Conservation (phyloP, 2,329 filamentous ascomycete genomes). For the Eurotiales sp. region DNA sequence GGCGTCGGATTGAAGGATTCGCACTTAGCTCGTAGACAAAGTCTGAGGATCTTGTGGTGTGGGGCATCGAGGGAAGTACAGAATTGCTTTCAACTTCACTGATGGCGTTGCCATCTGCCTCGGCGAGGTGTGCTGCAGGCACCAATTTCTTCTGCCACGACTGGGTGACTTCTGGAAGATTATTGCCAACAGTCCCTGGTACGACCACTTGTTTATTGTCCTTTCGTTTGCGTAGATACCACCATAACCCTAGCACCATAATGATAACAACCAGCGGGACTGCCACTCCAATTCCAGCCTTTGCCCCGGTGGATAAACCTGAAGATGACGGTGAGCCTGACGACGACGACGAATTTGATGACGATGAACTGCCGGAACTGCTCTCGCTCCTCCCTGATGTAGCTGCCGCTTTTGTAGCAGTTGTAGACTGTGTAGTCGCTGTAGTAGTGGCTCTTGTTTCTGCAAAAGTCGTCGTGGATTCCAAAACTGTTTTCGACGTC, state of each 20-base stretch:
- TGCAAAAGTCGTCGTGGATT: too few species aligned
- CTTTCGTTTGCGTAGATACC: background rate
- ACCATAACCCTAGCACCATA: background rate
- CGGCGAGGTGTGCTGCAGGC: background rate
- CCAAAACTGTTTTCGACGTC: too few species aligned
- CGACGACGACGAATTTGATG: too few species aligned
- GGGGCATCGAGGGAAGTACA: background rate
- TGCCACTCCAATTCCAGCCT: background rate
- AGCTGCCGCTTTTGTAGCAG: background rate
- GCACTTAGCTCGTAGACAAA: background rate
- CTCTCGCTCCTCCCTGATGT: background rate
- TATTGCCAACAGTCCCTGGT: background rate
- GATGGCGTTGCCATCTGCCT: background rate
- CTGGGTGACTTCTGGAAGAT: background rate
- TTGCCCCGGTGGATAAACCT: background rate
- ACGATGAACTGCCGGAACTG: background rate
- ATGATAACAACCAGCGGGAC: background rate
- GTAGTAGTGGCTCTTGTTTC: too few species aligned
- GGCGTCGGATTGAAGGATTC: background rate
- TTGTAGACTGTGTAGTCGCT: too few species aligned
- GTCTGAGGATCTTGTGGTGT: background rate
- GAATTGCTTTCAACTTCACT: background rate
- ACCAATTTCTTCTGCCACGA: background rate
- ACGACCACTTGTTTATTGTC: background rate
- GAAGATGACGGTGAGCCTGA: background rate